Conservation (phyloP, 129 eudicot genomes). For the Ambrosia artemisiifolia region DNA sequence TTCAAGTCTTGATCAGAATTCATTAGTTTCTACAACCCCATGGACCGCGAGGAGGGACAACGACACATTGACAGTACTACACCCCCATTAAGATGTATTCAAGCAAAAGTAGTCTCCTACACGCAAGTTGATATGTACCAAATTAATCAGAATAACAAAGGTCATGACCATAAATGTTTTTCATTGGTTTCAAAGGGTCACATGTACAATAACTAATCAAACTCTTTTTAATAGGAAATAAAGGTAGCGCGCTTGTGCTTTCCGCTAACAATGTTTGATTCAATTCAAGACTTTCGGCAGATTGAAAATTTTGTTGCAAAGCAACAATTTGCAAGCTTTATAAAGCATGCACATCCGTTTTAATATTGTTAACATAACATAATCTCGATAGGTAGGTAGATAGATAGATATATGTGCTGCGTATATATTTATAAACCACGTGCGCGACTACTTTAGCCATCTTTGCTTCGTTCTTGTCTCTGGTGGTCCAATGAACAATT, state of each 20-base stretch:
- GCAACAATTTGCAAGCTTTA: constrained; percentile 20
- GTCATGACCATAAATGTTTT: constrained; percentile 16
- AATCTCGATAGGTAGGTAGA: neutral
- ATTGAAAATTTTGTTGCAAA: constrained; percentile 28
- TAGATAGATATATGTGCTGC: neutral
- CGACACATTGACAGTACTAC: too few relatives aligned
- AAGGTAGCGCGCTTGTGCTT: constrained; percentile 4
- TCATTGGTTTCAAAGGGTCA: constrained; percentile 21
- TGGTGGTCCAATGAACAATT: constrained; percentile 74
- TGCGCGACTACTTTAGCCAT: constrained; percentile 21
- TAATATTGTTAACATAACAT: constrained; percentile 14
- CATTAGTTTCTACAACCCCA: too few relatives aligned
- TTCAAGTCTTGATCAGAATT: too few relatives aligned
- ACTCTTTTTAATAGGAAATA: neutral
- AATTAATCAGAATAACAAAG: neutral
- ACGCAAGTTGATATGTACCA: too few relatives aligned
- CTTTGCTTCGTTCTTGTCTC: constrained; percentile 49
- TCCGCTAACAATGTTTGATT: constrained; percentile 13
- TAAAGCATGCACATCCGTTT: constrained; percentile 6
- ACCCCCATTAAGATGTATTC: too few relatives aligned
- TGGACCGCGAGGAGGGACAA: too few relatives aligned
- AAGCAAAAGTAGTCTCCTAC: too few relatives aligned
- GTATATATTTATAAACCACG: neutral
- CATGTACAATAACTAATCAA: constrained; percentile 11
- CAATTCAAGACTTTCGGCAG: constrained; percentile 16